A percentile compares a stretch with the other conserved stretches of the same genome.
phyloP scores from a whole-genome alignment of 495 filamentous ascomycete genomes.

The Trichoderma orchidacearum region DNA sequence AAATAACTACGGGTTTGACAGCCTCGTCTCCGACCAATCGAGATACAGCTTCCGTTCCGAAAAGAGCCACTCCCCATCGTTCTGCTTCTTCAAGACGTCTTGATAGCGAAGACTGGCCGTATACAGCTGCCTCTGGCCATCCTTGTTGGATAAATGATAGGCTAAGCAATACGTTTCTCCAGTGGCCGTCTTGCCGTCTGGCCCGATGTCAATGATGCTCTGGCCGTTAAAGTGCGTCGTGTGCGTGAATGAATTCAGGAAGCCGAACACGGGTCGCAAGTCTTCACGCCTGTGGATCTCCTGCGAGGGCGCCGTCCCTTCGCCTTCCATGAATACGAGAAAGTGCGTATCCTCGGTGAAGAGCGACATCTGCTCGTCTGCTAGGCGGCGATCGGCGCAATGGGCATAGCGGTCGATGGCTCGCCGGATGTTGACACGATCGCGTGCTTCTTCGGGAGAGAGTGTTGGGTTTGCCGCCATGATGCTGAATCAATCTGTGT shows the following conservation, averaged over 20 bases:
- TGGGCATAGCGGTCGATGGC: background rate
- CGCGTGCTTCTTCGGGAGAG: background rate
- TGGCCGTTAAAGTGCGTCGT: background rate
- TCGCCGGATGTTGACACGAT: background rate
- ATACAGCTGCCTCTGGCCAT: background rate
- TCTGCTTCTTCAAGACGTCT: background rate
- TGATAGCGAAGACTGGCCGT: background rate
- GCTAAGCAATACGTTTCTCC: background rate
- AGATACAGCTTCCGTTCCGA: background rate
- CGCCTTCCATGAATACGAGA: background rate
- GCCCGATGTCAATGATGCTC: background rate
- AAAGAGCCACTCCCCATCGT: background rate
- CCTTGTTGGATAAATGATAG: background rate
- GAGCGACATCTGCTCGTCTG: background rate
- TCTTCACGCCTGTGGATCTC: background rate
- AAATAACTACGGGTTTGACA: background rate
- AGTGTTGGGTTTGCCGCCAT: background rate
- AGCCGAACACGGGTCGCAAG: background rate
- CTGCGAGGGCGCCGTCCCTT: background rate
- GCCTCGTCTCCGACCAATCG: background rate
- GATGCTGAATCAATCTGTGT: background rate
- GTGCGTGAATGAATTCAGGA: background rate
- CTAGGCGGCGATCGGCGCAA: background rate
- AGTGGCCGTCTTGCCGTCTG: background rate
- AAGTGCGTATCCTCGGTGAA: background rate